A percentile compares a stretch with the other conserved stretches of the same genome.
Conservation (phyloP, 805 yeast genomes). For the Millerozyma miso region DNA sequence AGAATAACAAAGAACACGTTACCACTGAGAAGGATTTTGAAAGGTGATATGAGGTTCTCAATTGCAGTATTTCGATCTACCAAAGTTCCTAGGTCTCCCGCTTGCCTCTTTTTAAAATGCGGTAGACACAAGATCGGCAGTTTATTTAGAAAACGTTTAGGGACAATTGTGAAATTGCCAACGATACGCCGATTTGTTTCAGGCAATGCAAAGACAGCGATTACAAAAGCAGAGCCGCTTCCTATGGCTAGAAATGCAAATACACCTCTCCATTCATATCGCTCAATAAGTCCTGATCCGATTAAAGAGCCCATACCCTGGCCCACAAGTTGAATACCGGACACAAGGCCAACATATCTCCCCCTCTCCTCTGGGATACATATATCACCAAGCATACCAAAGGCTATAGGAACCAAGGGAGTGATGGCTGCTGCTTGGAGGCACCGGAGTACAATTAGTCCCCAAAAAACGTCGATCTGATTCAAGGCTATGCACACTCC, state of each 20-base stretch:
- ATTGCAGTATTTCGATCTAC: conserved; percentile 3
- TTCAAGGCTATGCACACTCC: conserved; percentile 69
- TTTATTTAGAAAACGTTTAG: conserved; percentile 36
- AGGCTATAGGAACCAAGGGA: conserved; percentile 65
- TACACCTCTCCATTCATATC: conserved; percentile 63
- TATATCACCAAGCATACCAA: conserved; percentile 73
- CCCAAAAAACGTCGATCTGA: conserved; percentile 49
- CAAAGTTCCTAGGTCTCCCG: conserved; percentile 23
- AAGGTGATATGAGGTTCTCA: conserved; percentile 31
- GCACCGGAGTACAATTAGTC: conserved; percentile 63
- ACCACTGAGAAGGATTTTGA: conserved; percentile 37
- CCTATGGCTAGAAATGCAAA: conserved; percentile 73
- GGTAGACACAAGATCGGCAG: conserved; percentile 42
- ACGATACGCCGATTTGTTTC: conserved; percentile 72
- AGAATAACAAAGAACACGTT: conserved; percentile 48
- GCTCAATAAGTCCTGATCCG: conserved; percentile 40
- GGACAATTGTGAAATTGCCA: conserved; percentile 69
- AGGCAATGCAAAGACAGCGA: conserved; percentile 43
- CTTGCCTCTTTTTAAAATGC: conserved; percentile 22
- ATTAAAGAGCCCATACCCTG: conserved; percentile 78
- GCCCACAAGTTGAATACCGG: conserved; percentile 66
- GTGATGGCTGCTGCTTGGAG: conserved; percentile 77
- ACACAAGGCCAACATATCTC: conserved; percentile 57
- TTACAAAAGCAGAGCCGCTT: conserved; percentile 40
- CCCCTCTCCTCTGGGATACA: conserved; percentile 67